Percentiles rank a stretch among this genome's conserved stretches.
Conservation (phyloP, 352 stramenopile genomes). For the Globisporangium polare region DNA sequence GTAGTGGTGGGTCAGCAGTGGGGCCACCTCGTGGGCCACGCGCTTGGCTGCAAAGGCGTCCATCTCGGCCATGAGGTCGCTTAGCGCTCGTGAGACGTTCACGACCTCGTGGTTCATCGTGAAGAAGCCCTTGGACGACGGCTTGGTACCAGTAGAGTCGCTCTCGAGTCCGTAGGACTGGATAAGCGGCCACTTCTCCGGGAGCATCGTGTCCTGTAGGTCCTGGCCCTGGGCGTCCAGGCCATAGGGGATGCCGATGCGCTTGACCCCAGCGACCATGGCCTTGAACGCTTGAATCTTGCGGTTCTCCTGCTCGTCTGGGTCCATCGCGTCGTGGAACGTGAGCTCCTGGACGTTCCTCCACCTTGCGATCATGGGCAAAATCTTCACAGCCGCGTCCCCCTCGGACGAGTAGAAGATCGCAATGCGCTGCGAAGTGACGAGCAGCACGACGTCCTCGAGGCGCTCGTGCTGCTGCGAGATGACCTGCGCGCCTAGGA, state of each 20-base stretch:
- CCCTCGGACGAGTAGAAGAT: slow-evolving; percentile 73
- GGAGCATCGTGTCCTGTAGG: slow-evolving; percentile 45
- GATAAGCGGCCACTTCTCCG: slow-evolving; percentile 73
- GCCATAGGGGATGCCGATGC: slow-evolving; percentile 60
- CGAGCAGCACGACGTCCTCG: slow-evolving; percentile 65
- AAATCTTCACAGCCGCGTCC: slow-evolving; percentile 53
- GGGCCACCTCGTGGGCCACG: slow-evolving; percentile 45
- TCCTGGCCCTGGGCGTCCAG: slow-evolving; percentile 26
- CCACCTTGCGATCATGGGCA: slow-evolving; percentile 68
- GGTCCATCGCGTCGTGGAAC: slow-evolving; percentile 60
- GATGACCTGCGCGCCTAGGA: slow-evolving; percentile 74
- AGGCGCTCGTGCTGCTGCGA: slow-evolving; percentile 56
- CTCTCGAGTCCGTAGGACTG: slow-evolving; percentile 64
- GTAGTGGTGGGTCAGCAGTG: slow-evolving; percentile 56
- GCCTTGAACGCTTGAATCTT: slow-evolving; percentile 64
- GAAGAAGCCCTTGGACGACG: slow-evolving; percentile 61
- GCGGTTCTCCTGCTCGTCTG: slow-evolving; percentile 60
- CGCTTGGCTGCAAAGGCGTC: slow-evolving; percentile 56
- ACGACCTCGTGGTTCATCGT: slow-evolving; percentile 71
- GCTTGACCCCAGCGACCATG: slow-evolving; percentile 45
- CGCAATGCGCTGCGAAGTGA: slow-evolving; percentile 30
- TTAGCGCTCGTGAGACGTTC: slow-evolving; percentile 42
- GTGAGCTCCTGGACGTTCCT: slow-evolving; percentile 61
- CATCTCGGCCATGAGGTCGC: slow-evolving; percentile 33
- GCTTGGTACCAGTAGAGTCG: slow-evolving; percentile 7